These are phyloP conservation scores for Paramecium octaurelia DNA, from an alignment of 73 alveolate genomes.

Conservation along the genomic window DNA sequence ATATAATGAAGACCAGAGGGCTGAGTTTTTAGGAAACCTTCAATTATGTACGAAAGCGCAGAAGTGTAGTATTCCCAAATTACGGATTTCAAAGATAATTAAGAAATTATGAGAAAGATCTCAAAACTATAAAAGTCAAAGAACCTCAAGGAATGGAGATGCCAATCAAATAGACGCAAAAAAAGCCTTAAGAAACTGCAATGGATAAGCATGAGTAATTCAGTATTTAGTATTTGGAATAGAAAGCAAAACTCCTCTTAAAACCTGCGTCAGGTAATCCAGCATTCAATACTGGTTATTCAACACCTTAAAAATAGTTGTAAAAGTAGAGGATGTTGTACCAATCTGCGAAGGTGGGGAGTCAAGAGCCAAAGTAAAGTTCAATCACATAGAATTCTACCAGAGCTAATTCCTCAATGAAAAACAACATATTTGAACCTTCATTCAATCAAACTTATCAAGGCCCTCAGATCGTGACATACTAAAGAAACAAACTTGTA, in stretches of 20 bases:
- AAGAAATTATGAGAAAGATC: slow-evolving; percentile 53
- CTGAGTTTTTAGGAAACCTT: slow-evolving; percentile 58
- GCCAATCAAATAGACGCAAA: background rate
- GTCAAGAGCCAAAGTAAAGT: background rate
- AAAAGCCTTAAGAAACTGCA: background rate
- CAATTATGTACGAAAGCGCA: slow-evolving; percentile 31
- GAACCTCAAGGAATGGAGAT: background rate
- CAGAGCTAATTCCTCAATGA: background rate
- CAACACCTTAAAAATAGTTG: background rate
- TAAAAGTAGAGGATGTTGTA: background rate
- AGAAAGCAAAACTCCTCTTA: background rate
- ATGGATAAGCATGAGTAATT: background rate
- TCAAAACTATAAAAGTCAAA: background rate
- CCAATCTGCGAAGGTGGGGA: background rate
- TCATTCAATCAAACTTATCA: background rate
- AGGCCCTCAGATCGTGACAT: background rate
- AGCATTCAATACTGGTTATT: background rate
- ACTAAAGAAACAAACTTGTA: background rate
- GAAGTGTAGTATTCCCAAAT: slow-evolving; percentile 67
- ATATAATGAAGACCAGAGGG: slow-evolving; percentile 53
- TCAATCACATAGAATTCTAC: background rate
- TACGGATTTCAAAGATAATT: slow-evolving; percentile 66
- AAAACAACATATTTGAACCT: background rate
- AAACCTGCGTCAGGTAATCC: background rate
- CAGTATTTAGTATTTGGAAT: slow-evolving; percentile 6